These are phyloP conservation scores for Pestalotiopsis sp. DNA, from an alignment of 2,329 filamentous ascomycete genomes.

Conservation along the genomic window DNA sequence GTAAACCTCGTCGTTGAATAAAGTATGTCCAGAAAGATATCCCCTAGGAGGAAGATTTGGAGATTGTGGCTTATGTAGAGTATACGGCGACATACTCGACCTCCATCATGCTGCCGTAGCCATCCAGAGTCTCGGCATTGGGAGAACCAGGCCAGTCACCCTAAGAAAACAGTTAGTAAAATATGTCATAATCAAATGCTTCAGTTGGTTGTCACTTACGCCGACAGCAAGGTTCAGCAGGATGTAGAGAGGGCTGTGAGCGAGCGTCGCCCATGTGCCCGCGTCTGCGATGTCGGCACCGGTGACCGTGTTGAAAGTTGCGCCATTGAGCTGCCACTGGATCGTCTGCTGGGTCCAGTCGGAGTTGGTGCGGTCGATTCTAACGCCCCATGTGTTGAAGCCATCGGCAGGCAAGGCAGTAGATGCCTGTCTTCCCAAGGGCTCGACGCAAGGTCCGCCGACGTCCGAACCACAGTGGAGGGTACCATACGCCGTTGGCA, in stretches of 20 bases:
- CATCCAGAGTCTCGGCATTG: constrained; percentile 43
- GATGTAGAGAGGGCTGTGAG: constrained; percentile 42
- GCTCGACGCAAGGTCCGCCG: constrained; percentile 49
- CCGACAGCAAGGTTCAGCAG: constrained; percentile 51
- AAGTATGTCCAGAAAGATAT: not conserved
- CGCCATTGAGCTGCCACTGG: constrained; percentile 48
- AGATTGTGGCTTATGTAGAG: constrained; percentile 15
- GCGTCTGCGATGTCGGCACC: constrained; percentile 41
- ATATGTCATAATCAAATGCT: not conserved
- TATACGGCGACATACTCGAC: constrained; percentile 48
- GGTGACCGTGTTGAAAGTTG: constrained; percentile 41
- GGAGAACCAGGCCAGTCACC: constrained; percentile 44
- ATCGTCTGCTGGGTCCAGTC: constrained; percentile 48
- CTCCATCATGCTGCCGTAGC: constrained; percentile 51
- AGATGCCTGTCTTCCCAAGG: constrained; percentile 36
- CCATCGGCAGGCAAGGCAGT: constrained; percentile 43
- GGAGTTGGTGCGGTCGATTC: constrained; percentile 43
- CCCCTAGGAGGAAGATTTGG: not conserved
- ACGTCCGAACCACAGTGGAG: constrained; percentile 45
- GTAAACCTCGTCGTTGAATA: constrained; percentile 1
- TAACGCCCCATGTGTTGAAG: constrained; percentile 50
- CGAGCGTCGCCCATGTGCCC: constrained; percentile 43
- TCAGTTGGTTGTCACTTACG: constrained; percentile 29
- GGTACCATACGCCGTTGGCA: constrained; percentile 45
- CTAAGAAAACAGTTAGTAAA: constrained; percentile 3